Evolutionary conservation across 1,284 basidiomycete genomes (phyloP), one percentile per base, ranked within the genome.

Genomic region (Apiotrichum brassicae): DNA sequence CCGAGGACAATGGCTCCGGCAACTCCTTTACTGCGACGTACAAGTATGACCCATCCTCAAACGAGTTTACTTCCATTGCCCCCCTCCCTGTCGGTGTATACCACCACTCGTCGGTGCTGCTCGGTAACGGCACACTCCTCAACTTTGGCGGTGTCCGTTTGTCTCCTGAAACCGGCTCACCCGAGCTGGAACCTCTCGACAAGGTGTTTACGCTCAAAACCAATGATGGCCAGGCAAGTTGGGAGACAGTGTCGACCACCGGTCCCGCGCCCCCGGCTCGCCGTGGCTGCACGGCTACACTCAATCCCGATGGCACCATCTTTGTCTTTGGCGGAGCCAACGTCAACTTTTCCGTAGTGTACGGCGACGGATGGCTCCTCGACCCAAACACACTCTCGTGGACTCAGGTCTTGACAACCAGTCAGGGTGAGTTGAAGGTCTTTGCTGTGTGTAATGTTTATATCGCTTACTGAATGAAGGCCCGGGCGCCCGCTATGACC

Each of bases 311-410:
- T 32, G 76, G 77, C 39, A 79, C 76, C 23, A 73, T 88, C 24
- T 71, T 89, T 46, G 80, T 91, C 12, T 85, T 88, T 32, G 88
- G 88, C 19, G 88, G 88, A 12, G 78, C 80, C n/a, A 81, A 85
- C 64, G 77, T 77, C 6, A 65, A 59, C 25, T 73, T 84, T 45
- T 77, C 81, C 58, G 75, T 63, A 2, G 80, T 78, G 13, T 80
- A 79, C 49, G 76, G 72, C 38, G 88, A 91, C 64, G 84, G 84
- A 3, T 90, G 85, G 84, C 74, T 85, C 38, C 74, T 90, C 38
- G 82, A 89, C 79, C 80, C 41, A 78, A 80, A 73, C 67, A 74
- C 5, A 75, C 72, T 19, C 58, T 18, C 23, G 4, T 73, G 70
- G 68, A 56, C 37, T 14, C 48, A 65, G 49, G 52, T 63, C 12